Evolutionary conservation across 768 basidiomycete genomes (phyloP), one percentile per base, ranked within the genome.

Genomic region (Lactarius akahatsu): DNA sequence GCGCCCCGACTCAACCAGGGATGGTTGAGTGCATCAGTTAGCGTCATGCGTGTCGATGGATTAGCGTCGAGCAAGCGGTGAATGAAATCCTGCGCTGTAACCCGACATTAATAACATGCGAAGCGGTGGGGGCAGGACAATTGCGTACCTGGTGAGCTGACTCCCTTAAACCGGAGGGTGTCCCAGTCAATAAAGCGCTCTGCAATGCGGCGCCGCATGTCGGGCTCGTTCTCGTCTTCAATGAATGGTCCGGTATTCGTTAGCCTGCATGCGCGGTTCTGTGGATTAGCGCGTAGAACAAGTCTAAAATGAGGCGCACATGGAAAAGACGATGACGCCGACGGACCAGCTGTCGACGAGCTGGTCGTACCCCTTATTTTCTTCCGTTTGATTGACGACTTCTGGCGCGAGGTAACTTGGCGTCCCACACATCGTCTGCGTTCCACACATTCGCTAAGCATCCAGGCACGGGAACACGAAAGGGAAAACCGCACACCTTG

Each of bases 341-440:
- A 95, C 85, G 56, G 93, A 96, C 95, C 95, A 99, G 69, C 92
- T 94, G 74, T 99, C 97, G 59, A 98, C 97, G 23, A 90, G 79
- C 64, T 88, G 85, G 72, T 90, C 88, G 73, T 99, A 98, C 3
- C 95, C 96, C 63, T 85, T 79, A 34, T 81, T 77, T 52, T 82
- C 79, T 54, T 80, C 76, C 4, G 72, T 59, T 68, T 89, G 88
- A 68, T 78, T 79, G 58, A 98, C 90, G 38, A 99, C 93, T 71
- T 98, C 96, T 1, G 94, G 94, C 1, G 94, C 95, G 6, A 97
- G 86, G 74, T 98, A 98, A 70, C 86, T 88, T 0, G 96, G 96
- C 0, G 97, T 99, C 4, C 96, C 96, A 71, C 96, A 98, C 91
- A 96, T 93, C 0, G 96, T 96, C 86, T 91, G 72, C 18, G 63